Base-by-base conservation (phyloP, 75 land plant genomes). In the Pseudotsuga menziesii region DNA sequence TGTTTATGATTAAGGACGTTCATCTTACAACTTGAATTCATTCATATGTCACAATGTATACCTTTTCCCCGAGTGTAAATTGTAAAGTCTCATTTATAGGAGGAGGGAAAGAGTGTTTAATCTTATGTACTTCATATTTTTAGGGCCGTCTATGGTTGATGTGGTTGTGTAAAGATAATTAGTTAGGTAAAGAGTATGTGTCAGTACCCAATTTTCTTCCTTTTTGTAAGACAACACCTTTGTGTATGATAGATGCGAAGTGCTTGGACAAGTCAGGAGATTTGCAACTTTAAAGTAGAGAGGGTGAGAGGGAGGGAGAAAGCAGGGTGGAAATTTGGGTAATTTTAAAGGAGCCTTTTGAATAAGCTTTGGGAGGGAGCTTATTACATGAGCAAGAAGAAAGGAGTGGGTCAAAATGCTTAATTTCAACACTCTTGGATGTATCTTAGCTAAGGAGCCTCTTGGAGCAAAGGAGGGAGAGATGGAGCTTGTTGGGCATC, bases 401-500 rank as follows among this genome's bases (percentile, higher is more conserved):
- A 36, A 19, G 67, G 36, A 63, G 41, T 64, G 19, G 69, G 69
- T 64, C 69, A 35, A 29, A 64, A 64, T 64, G 41, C 41, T 64
- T 64, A 32, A 64, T 17, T 63, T 11, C 69, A 29, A 1, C 19
- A 16, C 32, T 63, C 35, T 13, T 64, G 41, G 35, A 64, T 64
- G 6, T 32, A 35, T 32, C 82, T 52, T 80, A 80, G 64, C 82
- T 80, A 77, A 57, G 83, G 80, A 81, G 82, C 74, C 48, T 80
- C 83, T 72, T 61, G 83, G 82, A 82, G 81, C 75, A 73, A 82
- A 80, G 83, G 83, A 82, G 77, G 77, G 83, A 82, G 83, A 72
- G 76, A 82, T 82, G 83, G 83, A 80, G 82, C 82, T 82, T 81
- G 16, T 36, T 32, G 69, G 39, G 69, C 39, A 32, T 64, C 83